Percentiles rank a stretch among this genome's conserved stretches.
Conservation (phyloP, 306 rosid species). For the Luffa aegyptiaca region DNA sequence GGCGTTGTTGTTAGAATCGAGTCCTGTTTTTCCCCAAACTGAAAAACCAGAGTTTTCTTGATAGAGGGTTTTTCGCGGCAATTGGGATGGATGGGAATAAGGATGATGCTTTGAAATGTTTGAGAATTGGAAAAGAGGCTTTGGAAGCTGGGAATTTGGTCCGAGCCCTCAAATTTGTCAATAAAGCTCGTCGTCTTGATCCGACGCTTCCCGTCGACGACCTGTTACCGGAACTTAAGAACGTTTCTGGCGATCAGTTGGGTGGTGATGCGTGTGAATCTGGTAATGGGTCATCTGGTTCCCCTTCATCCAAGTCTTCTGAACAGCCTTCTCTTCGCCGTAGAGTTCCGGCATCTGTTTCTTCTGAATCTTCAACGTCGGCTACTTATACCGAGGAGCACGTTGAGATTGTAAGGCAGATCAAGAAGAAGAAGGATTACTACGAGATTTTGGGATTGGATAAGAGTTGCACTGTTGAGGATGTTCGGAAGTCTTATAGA, state of each 20-base stretch:
- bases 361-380: conserved; percentile 32
- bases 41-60: neutral
- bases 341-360: conserved; percentile 24
- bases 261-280: conserved; percentile 13
- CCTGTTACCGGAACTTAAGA: conserved; percentile 33
- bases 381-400: conserved; percentile 50
- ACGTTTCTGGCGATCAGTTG: conserved; percentile 22
- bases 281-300: conserved; percentile 21
- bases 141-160: conserved; percentile 53
- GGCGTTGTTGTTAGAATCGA: neutral
- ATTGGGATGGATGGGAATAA: conserved; percentile 76
- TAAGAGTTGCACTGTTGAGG: conserved; percentile 70
- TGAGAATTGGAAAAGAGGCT: conserved; percentile 68
- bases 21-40: neutral
- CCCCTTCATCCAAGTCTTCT: conserved; percentile 20
- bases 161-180: conserved; percentile 60
- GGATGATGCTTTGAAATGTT: conserved; percentile 78
- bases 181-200: conserved; percentile 83
- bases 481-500: conserved; percentile 68
- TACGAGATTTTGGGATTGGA: conserved; percentile 83
- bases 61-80: conserved; percentile 12
- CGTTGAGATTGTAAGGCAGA: conserved; percentile 46
- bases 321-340: conserved; percentile 55
- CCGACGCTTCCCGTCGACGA: conserved; percentile 60
- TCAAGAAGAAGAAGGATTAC: conserved; percentile 73